A percentile compares a stretch with the other conserved stretches of the same genome.
Evolutionary conservation across 768 basidiomycete species (phyloP).

Genomic region (Boletus edulis): DNA sequence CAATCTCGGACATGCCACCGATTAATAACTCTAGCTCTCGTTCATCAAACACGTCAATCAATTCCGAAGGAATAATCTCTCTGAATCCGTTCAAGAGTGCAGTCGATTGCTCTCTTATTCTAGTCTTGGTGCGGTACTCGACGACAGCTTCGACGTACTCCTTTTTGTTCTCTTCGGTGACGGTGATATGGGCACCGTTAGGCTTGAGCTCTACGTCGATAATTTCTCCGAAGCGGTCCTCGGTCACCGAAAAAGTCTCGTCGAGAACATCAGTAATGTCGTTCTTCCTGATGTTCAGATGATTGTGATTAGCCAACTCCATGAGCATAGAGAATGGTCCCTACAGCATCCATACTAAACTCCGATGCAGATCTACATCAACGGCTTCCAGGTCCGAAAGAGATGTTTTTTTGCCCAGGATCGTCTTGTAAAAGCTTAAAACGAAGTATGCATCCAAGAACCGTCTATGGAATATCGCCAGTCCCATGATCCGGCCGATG

Average conservation of each 20-base stretch:
- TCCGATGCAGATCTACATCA: constrained; percentile 66
- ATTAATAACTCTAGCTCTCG: constrained; percentile 86
- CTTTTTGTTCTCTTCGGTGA: constrained; percentile 75
- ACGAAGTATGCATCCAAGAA: constrained; percentile 83
- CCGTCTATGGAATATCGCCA: constrained; percentile 74
- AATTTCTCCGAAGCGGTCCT: constrained; percentile 74
- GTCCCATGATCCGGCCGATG: constrained; percentile 69
- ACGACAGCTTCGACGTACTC: constrained; percentile 79
- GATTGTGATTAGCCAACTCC: neutral
- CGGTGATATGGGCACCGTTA: constrained; percentile 55
- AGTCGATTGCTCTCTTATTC: constrained; percentile 80
- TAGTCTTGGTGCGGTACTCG: constrained; percentile 76
- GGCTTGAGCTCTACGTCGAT: constrained; percentile 65
- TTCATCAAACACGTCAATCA: constrained; percentile 89
- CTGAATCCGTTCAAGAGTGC: constrained; percentile 85
- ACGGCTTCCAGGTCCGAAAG: constrained; percentile 68
- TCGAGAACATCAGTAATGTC: constrained; percentile 75
- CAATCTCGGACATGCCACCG: constrained; percentile 91
- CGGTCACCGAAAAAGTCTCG: constrained; percentile 68
- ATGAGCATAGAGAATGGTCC: constrained; percentile 24
- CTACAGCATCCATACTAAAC: constrained; percentile 74
- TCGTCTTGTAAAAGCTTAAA: constrained; percentile 78
- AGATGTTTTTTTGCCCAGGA: constrained; percentile 57
- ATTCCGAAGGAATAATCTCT: constrained; percentile 79
- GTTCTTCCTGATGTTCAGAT: constrained; percentile 50